phyloP scores from a whole-genome alignment of 306 rosid species.

The Dalbergia cultrata region DNA sequence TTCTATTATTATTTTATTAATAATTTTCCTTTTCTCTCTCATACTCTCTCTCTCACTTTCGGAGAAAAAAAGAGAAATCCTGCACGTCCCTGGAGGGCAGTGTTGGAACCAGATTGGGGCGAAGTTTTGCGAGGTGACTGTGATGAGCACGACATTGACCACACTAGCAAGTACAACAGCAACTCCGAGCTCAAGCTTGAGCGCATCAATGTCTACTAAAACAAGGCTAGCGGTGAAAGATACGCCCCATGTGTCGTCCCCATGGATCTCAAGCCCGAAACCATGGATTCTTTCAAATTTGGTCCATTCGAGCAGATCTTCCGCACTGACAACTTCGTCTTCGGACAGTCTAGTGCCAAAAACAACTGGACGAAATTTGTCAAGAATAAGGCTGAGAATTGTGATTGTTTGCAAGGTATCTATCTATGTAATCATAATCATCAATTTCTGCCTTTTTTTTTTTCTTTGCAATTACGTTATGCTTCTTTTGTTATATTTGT shows the following conservation, averaged over 20 bases:
- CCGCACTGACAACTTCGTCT: conserved; percentile 72
- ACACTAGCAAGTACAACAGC: conserved; percentile 61
- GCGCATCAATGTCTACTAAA: conserved; percentile 69
- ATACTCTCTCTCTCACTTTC: background rate
- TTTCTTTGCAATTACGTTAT: background rate
- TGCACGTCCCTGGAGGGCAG: conserved; percentile 76
- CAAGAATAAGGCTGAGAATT: conserved; percentile 74
- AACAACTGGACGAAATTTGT: conserved; percentile 71
- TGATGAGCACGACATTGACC: conserved; percentile 71
- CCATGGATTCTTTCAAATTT: conserved; percentile 66
- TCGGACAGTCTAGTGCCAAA: conserved; percentile 72
- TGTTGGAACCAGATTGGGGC: conserved; percentile 79
- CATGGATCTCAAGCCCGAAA: conserved; percentile 73
- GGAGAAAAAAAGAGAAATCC: conserved; percentile 73
- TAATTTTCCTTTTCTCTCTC: too few species aligned
- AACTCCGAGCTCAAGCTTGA: conserved; percentile 69
- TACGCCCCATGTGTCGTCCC: conserved; percentile 73
- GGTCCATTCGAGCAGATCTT: conserved; percentile 68
- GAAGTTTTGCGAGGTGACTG: conserved; percentile 74
- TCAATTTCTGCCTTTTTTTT: background rate
- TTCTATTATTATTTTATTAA: too few species aligned
- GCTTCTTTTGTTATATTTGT: background rate
- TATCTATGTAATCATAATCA: too few species aligned
- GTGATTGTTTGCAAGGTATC: conserved; percentile 73
- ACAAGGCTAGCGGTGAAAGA: conserved; percentile 69